These are phyloP conservation scores for Anisodus tanguticus DNA, from an alignment of 257 asterid species.

Conservation along the genomic window DNA sequence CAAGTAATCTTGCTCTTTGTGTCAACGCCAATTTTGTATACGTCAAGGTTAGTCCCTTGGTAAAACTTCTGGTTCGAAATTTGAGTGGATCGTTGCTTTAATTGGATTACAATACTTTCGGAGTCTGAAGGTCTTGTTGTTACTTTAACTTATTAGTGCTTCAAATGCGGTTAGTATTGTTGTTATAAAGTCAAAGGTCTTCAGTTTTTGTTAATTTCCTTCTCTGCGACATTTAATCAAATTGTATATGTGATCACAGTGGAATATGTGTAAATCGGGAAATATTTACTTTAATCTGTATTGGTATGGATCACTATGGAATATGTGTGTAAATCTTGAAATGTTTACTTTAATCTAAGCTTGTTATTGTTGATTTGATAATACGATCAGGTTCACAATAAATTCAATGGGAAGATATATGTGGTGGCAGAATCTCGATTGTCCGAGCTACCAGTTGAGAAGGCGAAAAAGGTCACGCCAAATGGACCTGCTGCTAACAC, in stretches of 20 bases:
- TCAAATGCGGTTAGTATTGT: background rate
- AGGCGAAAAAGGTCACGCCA: constrained; percentile 60
- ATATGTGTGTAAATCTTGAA: background rate
- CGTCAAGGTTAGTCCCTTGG: constrained; percentile 53
- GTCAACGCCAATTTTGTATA: constrained; percentile 77
- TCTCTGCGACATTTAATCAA: background rate
- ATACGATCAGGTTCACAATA: constrained; percentile 67
- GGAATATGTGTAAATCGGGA: background rate
- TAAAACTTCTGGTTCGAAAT: background rate
- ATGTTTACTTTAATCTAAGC: background rate
- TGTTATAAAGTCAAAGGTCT: constrained; percentile 18
- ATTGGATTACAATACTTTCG: constrained; percentile 3
- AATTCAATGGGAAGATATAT: constrained; percentile 70
- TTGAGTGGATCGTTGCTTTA: constrained; percentile 10
- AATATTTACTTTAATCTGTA: too few relatives aligned
- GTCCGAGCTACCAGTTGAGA: constrained; percentile 87
- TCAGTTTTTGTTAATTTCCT: background rate
- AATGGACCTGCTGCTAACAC: constrained; percentile 57
- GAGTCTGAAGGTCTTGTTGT: background rate
- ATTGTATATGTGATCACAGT: background rate
- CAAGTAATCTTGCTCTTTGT: constrained; percentile 95
- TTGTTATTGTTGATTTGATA: constrained; percentile 31
- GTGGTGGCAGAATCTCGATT: constrained; percentile 90
- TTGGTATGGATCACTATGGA: background rate
- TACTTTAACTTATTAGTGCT: background rate